Evolutionary conservation across 306 rosid species (phyloP), one percentile per base, ranked within the genome.

Genomic region (Hippophae gyantsensis): DNA sequence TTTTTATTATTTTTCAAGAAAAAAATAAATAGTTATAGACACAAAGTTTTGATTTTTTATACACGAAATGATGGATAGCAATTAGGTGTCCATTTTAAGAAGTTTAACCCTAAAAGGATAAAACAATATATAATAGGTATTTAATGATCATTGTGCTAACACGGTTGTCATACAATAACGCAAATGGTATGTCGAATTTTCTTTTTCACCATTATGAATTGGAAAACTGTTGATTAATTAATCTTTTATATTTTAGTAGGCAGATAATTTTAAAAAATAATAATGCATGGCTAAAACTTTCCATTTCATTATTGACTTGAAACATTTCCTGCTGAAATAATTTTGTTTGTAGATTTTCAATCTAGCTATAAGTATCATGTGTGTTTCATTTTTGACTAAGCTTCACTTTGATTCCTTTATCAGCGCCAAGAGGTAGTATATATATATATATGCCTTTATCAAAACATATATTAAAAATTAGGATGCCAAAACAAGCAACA

Each of bases 221-320:
- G 53, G 63, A 65, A 32, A 61, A 38, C 49, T 47, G 74, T 63
- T 60, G 42, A 53, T 61, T 43, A 38, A 10, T 46, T 1, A 18
- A 18, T 18, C 1, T 18, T 18, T 13, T 48, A 54, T 47, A 26
- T 59, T 72, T 72, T n/a, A 45, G 63, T 62, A 54, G 54, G n/a
- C 42, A 57, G 38, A 9, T 9, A 18, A 3, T 5, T 9, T 18
- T 23, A 49, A 49, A 13, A 11, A 13, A 7, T 50, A 18, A 61
- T 38, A 32, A 32, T n/a, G n/a, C n/a, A n/a, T 46, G 13, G 57
- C 11, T 71, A 56, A 57, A 58, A 45, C 50, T 12, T 52, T 57
- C 13, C 43, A 52, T 13, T 44, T 63, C 10, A 13, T 10, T 58
- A 46, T 63, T 25, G 57, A 58, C 62, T 50, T 47, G 53, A 25